Evolutionary conservation across 108 stramenopile species (phyloP).

Genomic region (Cyclotella baltica): DNA sequence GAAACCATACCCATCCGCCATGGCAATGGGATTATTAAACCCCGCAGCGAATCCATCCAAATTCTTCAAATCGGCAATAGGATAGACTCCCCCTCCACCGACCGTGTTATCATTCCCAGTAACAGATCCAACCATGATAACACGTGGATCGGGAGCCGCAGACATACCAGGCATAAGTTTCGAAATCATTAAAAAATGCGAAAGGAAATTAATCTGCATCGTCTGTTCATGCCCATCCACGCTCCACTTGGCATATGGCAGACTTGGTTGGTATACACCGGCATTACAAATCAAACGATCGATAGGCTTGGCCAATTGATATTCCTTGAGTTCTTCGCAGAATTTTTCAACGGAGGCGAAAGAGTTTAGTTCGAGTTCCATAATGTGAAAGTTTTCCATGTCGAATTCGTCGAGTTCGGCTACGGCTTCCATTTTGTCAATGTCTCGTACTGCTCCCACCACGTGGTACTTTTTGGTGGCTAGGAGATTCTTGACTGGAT

Average conservation of each 20-base stretch:
- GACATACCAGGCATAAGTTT: constrained; percentile 72
- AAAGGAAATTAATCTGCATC: constrained; percentile 92
- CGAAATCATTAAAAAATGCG: constrained; percentile 88
- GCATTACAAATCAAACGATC: constrained; percentile 92
- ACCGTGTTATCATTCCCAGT: constrained; percentile 94
- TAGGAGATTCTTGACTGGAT: constrained; percentile 84
- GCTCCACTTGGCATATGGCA: constrained; percentile 88
- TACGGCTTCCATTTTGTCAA: constrained; percentile 90
- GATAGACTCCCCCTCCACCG: constrained; percentile 92
- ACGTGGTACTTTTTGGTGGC: constrained; percentile 87
- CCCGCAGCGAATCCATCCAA: constrained; percentile 88
- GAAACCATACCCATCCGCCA: constrained; percentile 93
- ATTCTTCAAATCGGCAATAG: constrained; percentile 89
- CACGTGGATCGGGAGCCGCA: constrained; percentile 73
- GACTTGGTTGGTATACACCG: constrained; percentile 88
- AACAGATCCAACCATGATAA: constrained; percentile 88
- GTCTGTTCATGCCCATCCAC: constrained; percentile 90
- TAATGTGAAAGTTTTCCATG: constrained; percentile 82
- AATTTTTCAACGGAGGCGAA: constrained; percentile 88
- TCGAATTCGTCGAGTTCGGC: constrained; percentile 85
- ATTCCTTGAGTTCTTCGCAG: constrained; percentile 75
- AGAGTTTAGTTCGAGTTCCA: constrained; percentile 89
- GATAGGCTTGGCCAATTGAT: constrained; percentile 74
- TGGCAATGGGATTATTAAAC: constrained; percentile 83
- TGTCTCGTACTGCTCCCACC: constrained; percentile 86